Evolutionary conservation across 176 grass and related monocot genomes (phyloP).

Genomic region (Triticum turgidum): DNA sequence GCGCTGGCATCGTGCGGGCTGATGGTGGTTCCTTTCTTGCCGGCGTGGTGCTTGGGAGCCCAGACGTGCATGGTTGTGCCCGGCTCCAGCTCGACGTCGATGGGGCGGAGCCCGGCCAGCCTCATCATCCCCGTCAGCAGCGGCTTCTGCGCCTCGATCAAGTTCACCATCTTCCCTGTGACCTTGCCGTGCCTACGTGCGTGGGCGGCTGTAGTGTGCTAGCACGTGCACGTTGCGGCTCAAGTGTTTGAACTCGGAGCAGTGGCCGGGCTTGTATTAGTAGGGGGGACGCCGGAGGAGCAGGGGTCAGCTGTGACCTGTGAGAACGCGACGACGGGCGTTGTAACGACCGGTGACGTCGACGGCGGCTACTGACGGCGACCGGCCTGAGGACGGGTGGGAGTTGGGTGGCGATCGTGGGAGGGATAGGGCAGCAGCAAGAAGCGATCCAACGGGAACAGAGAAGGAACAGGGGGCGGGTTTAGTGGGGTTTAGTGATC

Average conservation of each 20-base stretch:
- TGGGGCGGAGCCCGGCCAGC: slow-evolving; percentile 62
- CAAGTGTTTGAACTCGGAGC: neutral
- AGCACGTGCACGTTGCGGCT: neutral
- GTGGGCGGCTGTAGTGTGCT: neutral
- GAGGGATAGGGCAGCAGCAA: slow-evolving; percentile 8
- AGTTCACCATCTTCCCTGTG: slow-evolving; percentile 81
- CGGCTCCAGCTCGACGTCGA: slow-evolving; percentile 67
- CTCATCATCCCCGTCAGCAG: slow-evolving; percentile 66
- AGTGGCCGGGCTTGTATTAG: neutral
- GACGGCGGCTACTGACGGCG: neutral
- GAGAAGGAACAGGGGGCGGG: neutral
- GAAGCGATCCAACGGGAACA: neutral
- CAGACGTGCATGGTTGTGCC: slow-evolving; percentile 86
- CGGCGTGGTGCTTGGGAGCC: slow-evolving; percentile 68
- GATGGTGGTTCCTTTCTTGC: slow-evolving; percentile 46
- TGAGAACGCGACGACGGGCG: neutral
- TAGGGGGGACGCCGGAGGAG: slow-evolving; percentile 9
- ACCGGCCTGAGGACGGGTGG: slow-evolving; percentile 29
- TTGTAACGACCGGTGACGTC: slow-evolving; percentile 33
- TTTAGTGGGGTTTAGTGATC: slow-evolving; percentile 42
- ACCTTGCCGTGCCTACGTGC: neutral
- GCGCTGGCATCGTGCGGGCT: slow-evolving; percentile 23
- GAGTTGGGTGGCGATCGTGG: slow-evolving; percentile 15
- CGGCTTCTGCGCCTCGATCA: slow-evolving; percentile 75
- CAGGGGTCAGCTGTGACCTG: slow-evolving; percentile 8